Percentiles rank a stretch among this genome's conserved stretches.
These are phyloP conservation scores for Camellia sinensis DNA, from an alignment of 148 eudicot species.

Conservation along the genomic window DNA sequence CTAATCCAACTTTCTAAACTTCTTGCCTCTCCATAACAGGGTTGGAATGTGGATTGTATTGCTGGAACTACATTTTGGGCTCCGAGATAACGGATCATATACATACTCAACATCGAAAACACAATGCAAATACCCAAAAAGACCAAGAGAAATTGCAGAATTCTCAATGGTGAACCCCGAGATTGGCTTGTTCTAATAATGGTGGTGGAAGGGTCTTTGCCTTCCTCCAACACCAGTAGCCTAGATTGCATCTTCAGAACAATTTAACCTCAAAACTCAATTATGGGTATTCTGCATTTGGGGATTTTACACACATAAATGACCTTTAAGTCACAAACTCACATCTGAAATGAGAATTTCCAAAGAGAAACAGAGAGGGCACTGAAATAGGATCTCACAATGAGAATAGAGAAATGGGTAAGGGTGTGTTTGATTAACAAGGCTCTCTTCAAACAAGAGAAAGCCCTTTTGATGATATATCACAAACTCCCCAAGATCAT, in stretches of 20 bases:
- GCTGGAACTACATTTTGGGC: conserved; percentile 19
- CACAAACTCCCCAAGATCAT: no score
- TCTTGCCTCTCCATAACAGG: conserved; percentile 23
- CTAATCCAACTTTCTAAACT: conserved; percentile 33
- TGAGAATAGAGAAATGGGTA: no score
- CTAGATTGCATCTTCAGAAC: conserved; percentile 23
- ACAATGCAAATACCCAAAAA: conserved; percentile 26
- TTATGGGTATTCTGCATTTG: no score
- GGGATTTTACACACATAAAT: no score
- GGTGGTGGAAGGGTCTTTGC: conserved; percentile 9
- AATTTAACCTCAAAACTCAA: no score
- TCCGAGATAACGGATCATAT: conserved; percentile 20
- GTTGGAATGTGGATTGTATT: conserved; percentile 13
- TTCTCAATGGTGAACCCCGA: conserved; percentile 24
- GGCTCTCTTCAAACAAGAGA: no score
- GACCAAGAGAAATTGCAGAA: conserved; percentile 28
- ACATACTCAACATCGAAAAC: conserved; percentile 26
- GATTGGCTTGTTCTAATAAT: conserved; percentile 18
- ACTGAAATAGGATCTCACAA: no score
- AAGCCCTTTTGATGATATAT: no score
- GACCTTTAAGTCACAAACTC: no score
- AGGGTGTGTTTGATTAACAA: no score
- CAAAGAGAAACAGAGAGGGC: no score
- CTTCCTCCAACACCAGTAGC: conserved; percentile 28
- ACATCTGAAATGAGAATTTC: no score